These are phyloP conservation scores for Phyllosticta citribraziliensis DNA, from an alignment of 2,329 filamentous ascomycete species.

Conservation along the genomic window DNA sequence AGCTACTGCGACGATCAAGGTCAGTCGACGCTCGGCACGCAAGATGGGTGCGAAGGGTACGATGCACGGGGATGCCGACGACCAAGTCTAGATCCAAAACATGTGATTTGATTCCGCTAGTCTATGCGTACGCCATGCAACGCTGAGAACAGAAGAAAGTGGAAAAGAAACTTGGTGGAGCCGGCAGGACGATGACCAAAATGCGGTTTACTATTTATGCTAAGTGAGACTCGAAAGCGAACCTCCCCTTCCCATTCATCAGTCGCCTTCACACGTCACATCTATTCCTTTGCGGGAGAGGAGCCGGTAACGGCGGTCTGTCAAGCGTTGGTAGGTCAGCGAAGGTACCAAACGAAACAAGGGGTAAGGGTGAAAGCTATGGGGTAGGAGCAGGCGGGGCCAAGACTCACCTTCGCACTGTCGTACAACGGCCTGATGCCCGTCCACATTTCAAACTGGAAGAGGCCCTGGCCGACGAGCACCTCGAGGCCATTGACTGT, in stretches of 20 bases:
- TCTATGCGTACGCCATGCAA: neutral
- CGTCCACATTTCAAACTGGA: constrained; percentile 83
- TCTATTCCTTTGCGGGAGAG: neutral
- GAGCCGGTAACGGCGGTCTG: neutral
- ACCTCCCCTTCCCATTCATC: too few relatives aligned
- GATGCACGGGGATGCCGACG: too few relatives aligned
- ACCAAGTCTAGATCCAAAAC: neutral
- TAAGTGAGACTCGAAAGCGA: too few relatives aligned
- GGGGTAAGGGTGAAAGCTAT: too few relatives aligned
- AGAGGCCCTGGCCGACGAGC: constrained; percentile 71
- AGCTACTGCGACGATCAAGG: too few relatives aligned
- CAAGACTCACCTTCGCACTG: constrained; percentile 49
- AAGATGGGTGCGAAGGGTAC: too few relatives aligned
- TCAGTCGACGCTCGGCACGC: too few relatives aligned
- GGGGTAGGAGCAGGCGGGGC: too few relatives aligned
- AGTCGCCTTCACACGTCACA: too few relatives aligned
- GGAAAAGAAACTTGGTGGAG: neutral
- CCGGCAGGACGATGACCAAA: too few relatives aligned
- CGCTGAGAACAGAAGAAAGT: neutral
- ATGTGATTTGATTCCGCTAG: neutral
- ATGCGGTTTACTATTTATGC: too few relatives aligned
- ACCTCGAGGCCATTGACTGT: constrained; percentile 84
- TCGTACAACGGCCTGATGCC: constrained; percentile 65
- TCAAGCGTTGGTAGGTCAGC: neutral
- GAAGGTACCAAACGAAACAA: neutral